Evolutionary conservation across 371 early-diverging fungal species (phyloP), one percentile per base, ranked within the genome.

Genomic region (Mortierella sp.): DNA sequence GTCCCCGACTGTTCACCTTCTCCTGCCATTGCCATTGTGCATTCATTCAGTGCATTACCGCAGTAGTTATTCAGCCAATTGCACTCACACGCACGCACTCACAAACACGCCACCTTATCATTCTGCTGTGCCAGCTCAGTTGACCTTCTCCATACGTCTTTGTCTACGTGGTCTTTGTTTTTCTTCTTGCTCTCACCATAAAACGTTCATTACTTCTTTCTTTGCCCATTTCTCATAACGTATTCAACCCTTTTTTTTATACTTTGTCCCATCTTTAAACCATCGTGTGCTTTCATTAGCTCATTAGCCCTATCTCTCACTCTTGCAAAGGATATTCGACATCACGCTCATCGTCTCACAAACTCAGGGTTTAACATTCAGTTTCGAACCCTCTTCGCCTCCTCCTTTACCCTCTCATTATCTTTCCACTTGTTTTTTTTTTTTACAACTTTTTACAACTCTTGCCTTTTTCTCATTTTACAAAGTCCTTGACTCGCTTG

Each of bases 401-500:
- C 32, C 14, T 12, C 28, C 28, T 9, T 12, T 43, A 57, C 51
- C 30, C 22, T n/a, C 40, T 54, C 49, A 5, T 43, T 22, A 24
- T 40, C 59, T 22, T 54, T 52, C 26, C 10, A 5, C 35, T 8
- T 35, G 35, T 35, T 35, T 35, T 35, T 35, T 35, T 35, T 35
- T 35, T 35, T 35, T 35, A 35, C 35, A 35, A 35, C 35, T 35
- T 35, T 35, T 35, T 35, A n/a, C 35, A 35, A 35, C 58, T 37
- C 26, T 28, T 22, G 10, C 39, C 55, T 2, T 40, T 45, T 45
- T 28, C 22, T n/a, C 39, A 18, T 39, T 22, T 12, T 40, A 49
- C 39, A 60, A 12, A 14, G 28, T 32, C 35, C 49, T 40, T 43
- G 45, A 45, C 45, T 64, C 69, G 75, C 76, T 73, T 81, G 81